phyloP scores from a whole-genome alignment of 179 eudicot genomes.

The Dionaea muscipula region DNA sequence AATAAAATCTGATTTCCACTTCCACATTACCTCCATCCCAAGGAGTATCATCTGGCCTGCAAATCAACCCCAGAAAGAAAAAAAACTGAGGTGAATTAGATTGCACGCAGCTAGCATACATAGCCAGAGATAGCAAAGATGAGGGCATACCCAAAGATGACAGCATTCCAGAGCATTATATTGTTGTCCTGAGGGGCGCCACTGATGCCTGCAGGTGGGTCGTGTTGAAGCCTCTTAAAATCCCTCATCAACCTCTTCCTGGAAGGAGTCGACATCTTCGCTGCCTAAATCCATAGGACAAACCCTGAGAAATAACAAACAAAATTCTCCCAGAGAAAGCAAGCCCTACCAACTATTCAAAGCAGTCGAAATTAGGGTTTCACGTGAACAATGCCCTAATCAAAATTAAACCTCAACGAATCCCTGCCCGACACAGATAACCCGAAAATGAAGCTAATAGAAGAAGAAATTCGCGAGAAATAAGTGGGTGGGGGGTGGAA shows the following conservation, averaged over 20 bases:
- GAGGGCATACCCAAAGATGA: slow-evolving; percentile 29
- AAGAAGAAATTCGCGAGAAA: too few species aligned
- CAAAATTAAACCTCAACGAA: too few species aligned
- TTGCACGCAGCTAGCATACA: neutral
- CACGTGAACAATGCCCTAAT: too few species aligned
- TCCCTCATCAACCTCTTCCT: slow-evolving; percentile 43
- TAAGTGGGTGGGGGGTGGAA: too few species aligned
- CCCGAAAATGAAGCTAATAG: too few species aligned
- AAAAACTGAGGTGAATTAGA: slow-evolving; percentile 1
- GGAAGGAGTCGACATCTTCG: slow-evolving; percentile 36
- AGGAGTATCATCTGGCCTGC: slow-evolving; percentile 55
- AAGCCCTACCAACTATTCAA: too few species aligned
- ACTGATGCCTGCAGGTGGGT: slow-evolving; percentile 38
- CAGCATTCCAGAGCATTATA: slow-evolving; percentile 42
- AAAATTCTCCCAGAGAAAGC: too few species aligned
- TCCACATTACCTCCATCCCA: slow-evolving; percentile 46
- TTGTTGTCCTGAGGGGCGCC: slow-evolving; percentile 42
- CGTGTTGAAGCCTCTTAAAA: slow-evolving; percentile 39
- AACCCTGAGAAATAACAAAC: too few species aligned
- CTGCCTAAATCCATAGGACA: slow-evolving; percentile 17
- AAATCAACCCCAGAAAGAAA: slow-evolving; percentile 8
- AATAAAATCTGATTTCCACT: too few species aligned
- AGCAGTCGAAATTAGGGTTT: too few species aligned
- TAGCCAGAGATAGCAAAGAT: neutral
- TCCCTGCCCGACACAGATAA: too few species aligned